Conservation (phyloP, 1,284 basidiomycete genomes). For the Flammula alnicola region DNA sequence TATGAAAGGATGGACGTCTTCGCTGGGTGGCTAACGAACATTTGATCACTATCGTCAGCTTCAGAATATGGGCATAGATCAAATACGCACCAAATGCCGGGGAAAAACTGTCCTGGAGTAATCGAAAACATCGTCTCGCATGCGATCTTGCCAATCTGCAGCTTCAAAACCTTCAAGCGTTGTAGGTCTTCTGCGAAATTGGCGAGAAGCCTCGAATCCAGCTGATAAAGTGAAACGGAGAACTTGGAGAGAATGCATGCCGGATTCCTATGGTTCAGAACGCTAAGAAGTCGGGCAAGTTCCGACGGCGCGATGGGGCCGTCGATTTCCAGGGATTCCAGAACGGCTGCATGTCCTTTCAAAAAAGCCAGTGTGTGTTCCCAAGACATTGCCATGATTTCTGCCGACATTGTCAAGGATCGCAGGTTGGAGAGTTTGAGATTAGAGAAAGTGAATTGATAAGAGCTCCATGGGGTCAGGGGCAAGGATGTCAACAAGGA, state of each 20-base stretch:
- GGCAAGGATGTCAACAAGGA: slow-evolving; percentile 5
- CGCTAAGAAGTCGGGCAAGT: slow-evolving; percentile 2
- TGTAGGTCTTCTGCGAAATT: slow-evolving; percentile 8
- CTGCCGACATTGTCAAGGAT: slow-evolving; percentile 6
- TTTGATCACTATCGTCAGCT: no score
- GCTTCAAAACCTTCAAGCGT: slow-evolving; percentile 9
- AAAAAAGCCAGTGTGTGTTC: slow-evolving; percentile 2
- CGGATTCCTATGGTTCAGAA: neutral
- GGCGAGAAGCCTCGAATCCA: slow-evolving; percentile 13
- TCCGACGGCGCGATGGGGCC: slow-evolving; percentile 12
- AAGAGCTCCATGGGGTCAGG: no score
- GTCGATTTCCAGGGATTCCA: slow-evolving; percentile 5
- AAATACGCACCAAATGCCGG: slow-evolving; percentile 8
- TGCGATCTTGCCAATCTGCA: slow-evolving; percentile 14
- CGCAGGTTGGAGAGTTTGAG: slow-evolving; percentile 1
- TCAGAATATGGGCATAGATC: no score
- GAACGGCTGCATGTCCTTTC: neutral
- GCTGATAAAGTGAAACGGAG: slow-evolving; percentile 13
- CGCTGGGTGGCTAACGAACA: slow-evolving; percentile 2
- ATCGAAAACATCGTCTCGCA: slow-evolving; percentile 1
- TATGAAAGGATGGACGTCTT: slow-evolving; percentile 11
- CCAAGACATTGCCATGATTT: slow-evolving; percentile 5
- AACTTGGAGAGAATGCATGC: slow-evolving; percentile 4
- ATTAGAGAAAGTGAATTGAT: slow-evolving; percentile 2
- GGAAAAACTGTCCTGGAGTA: slow-evolving; percentile 21